Evolutionary conservation across 116 monocot species (phyloP), one percentile per base, ranked within the genome.

Genomic region (Dioscorea cayenensis): DNA sequence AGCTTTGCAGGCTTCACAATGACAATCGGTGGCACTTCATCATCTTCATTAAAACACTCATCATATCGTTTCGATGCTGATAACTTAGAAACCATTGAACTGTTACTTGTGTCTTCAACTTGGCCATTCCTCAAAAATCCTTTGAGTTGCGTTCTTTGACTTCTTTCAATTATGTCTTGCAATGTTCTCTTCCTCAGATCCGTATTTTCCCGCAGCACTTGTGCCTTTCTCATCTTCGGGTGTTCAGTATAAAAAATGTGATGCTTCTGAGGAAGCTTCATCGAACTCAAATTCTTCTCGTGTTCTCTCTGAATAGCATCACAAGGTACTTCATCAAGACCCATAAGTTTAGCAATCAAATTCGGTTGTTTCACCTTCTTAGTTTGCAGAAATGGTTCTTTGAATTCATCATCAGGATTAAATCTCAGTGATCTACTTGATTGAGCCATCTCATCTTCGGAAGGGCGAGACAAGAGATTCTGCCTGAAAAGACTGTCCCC

Each of bases 321-420:
- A 28, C 32, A 60, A 20, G 89, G 77, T 7, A 74, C 51, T 71
- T 82, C 83, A 66, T 85, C 84, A 18, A 89, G 70, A 49, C 93
- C 93, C 93, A 93, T 93, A 14, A 93, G 84, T 77, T 79, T 93
- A 16, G 87, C 93, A 72, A 93, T 71, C 64, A 93, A 66, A 63
- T 78, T 83, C 62, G 80, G 74, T 66, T 72, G 36, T 63, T 80
- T 83, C 19, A 22, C 27, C 17, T 74, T 84, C 73, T 80, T 84
- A 17, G 37, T 68, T 27, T 20, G n/a, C 7, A 63, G 35, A 21
- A 18, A 18, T 27, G 36, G 9, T 19, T 55, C 62, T 23, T 29
- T 13, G 14, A 20, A 22, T 50, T 7, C 2, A 12, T 28, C 38
- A 7, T 66, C 52, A 32, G 72, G 10, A 17, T 36, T 4, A 64